A percentile compares a stretch with the other conserved stretches of the same genome.
These are phyloP conservation scores for Lathyrus oleraceus DNA, from an alignment of 306 rosid species.

Conservation along the genomic window DNA sequence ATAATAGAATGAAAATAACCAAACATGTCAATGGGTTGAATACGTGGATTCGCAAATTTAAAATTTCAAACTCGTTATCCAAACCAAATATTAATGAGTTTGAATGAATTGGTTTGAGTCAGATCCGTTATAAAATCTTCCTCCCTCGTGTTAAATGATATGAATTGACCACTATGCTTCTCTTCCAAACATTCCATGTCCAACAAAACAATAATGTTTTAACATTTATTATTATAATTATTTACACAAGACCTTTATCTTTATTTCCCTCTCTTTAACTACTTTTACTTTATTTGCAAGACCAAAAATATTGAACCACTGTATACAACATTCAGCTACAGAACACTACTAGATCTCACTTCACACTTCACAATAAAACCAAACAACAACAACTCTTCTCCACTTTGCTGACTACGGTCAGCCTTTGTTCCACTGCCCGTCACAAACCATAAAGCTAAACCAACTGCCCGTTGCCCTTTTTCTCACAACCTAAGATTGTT, in stretches of 20 bases:
- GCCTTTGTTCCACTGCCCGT: conserved; percentile 71
- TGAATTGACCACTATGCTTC: conserved; percentile 27
- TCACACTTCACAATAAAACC: conserved; percentile 1
- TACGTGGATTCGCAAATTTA: too few species aligned
- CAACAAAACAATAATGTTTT: conserved; percentile 33
- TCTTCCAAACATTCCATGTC: conserved; percentile 66
- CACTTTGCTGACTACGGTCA: conserved; percentile 91
- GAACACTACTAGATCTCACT: conserved; percentile 41
- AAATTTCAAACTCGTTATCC: too few species aligned
- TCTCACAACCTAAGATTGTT: conserved; percentile 32
- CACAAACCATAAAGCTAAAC: conserved; percentile 53
- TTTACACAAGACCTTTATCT: conserved; percentile 55
- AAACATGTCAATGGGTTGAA: too few species aligned
- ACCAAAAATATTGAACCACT: conserved; percentile 46
- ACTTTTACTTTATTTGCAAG: conserved; percentile 76
- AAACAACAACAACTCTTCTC: conserved; percentile 29
- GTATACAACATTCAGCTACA: conserved; percentile 38
- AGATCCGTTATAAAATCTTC: too few species aligned
- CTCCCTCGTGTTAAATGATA: too few species aligned
- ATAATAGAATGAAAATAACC: too few species aligned
- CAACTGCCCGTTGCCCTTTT: conserved; percentile 82
- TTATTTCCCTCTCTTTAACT: conserved; percentile 40
- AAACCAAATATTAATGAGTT: too few species aligned
- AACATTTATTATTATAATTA: conserved; percentile 5
- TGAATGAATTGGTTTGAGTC: too few species aligned